phyloP scores from a whole-genome alignment of 345 rosid species.

The Eucalyptus shirleyi region DNA sequence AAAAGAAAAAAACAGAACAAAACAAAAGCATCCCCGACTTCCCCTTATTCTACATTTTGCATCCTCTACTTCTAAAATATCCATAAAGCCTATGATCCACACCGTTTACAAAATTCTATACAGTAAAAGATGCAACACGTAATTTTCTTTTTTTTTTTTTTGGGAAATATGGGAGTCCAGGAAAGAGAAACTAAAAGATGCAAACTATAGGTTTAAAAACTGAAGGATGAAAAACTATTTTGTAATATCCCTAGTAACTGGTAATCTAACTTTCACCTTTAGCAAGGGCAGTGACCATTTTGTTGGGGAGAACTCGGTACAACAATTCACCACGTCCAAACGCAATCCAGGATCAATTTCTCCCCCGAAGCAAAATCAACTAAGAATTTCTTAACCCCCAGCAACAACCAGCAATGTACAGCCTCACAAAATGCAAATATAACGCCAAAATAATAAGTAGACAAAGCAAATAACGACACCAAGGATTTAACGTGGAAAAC shows the following conservation, averaged over 20 bases:
- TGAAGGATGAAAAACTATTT: background rate
- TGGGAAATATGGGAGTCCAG: background rate
- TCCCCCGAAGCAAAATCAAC: too few species aligned
- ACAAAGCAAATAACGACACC: too few species aligned
- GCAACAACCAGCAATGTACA: too few species aligned
- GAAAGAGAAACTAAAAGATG: background rate
- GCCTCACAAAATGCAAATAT: too few species aligned
- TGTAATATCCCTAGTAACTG: background rate
- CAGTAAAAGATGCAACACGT: background rate
- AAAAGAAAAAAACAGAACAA: background rate
- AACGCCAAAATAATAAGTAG: too few species aligned
- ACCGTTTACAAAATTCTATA: background rate
- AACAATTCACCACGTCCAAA: too few species aligned
- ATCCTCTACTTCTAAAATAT: background rate
- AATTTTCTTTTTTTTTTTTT: background rate
- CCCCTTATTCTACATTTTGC: background rate
- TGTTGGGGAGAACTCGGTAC: too few species aligned
- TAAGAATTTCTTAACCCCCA: too few species aligned
- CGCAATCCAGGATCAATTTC: too few species aligned
- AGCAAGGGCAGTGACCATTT: background rate
- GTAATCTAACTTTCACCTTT: background rate
- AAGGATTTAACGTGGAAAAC: too few species aligned
- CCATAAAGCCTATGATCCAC: background rate
- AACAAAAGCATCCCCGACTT: background rate
- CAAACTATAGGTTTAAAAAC: background rate